phyloP scores from a whole-genome alignment of 202 grass and related monocot genomes.

The Brachypodium distachyon region DNA sequence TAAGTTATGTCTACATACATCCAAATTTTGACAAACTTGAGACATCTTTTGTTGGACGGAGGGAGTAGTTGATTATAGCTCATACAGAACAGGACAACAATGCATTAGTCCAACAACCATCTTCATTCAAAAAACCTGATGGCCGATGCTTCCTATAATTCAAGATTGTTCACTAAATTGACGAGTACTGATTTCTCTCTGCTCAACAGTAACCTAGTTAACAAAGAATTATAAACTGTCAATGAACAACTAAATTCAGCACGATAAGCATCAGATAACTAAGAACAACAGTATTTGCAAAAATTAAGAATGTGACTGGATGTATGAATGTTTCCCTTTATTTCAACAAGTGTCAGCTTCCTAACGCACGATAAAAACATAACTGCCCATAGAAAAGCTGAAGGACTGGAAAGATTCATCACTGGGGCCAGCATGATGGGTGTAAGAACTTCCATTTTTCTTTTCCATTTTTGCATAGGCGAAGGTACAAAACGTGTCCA shows the following conservation, averaged over 20 bases:
- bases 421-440: background rate
- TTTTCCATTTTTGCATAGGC: background rate
- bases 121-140: background rate
- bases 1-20: no score
- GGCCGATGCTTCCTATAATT: background rate
- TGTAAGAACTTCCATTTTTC: background rate
- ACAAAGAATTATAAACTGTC: background rate
- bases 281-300: no score
- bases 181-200: background rate
- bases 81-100: background rate
- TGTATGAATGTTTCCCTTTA: no score
- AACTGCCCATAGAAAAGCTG: background rate
- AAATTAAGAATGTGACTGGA: no score
- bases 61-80: background rate
- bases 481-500: background rate
- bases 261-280: no score
- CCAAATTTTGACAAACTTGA: no score
- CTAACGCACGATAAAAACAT: background rate
- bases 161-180: background rate
- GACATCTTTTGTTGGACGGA: no score
- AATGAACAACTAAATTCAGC: background rate
- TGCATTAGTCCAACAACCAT: background rate
- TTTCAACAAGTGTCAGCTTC: no score
- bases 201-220: background rate
- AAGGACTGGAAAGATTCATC: background rate